Percentiles rank a stretch among this genome's conserved stretches.
phyloP scores from a whole-genome alignment of 1,284 basidiomycete genomes.

The Ustilago xerochloae region DNA sequence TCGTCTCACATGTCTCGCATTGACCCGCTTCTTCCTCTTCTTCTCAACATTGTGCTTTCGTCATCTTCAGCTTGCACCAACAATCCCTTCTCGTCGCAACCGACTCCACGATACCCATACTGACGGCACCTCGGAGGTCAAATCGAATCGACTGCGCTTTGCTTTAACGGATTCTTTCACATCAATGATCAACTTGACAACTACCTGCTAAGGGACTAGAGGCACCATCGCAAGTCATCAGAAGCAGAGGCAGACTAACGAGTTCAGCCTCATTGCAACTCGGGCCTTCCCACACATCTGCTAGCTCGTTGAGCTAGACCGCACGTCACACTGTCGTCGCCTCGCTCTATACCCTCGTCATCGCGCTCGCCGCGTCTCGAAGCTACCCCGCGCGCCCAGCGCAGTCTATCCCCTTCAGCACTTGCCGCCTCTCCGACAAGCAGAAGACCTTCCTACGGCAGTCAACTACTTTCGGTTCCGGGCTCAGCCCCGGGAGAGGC shows the following conservation, averaged over 20 bases:
- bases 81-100: background rate
- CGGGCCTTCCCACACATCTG: background rate
- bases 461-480: slow-evolving; percentile 23
- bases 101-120: background rate
- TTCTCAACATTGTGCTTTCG: background rate
- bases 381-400: slow-evolving; percentile 24
- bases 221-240: background rate
- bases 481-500: slow-evolving; percentile 17
- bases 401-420: slow-evolving; percentile 20
- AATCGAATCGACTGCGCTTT: background rate
- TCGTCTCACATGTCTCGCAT: background rate
- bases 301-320: slow-evolving; percentile 11
- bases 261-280: background rate
- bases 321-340: slow-evolving; percentile 36
- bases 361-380: slow-evolving; percentile 27
- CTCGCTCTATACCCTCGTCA: slow-evolving; percentile 32
- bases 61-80: background rate
- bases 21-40: background rate
- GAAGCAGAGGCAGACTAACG: background rate
- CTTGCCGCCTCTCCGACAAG: slow-evolving; percentile 11
- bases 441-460: slow-evolving; percentile 19
- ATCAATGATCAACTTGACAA: background rate
- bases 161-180: background rate
- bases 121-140: too few relatives aligned
- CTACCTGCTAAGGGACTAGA: background rate